A percentile compares a stretch with the other conserved stretches of the same genome.
These are phyloP conservation scores for Esteya vermicola DNA, from an alignment of 2,329 filamentous ascomycete genomes.

Conservation along the genomic window DNA sequence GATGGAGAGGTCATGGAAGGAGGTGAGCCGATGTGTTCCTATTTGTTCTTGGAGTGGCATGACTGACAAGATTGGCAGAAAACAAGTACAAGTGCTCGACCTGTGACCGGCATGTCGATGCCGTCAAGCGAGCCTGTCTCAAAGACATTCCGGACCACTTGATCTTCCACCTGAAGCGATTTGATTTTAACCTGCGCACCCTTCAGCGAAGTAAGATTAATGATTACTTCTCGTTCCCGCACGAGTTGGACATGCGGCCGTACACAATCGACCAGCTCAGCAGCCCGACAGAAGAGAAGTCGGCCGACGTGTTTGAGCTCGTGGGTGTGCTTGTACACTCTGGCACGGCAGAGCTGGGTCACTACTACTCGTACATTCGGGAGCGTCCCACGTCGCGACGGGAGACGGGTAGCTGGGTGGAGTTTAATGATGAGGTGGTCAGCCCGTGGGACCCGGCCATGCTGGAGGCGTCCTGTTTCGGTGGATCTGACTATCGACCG, in stretches of 20 bases:
- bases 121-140: slow-evolving; percentile 83
- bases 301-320: slow-evolving; percentile 74
- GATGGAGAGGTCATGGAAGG: slow-evolving; percentile 95
- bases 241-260: slow-evolving; percentile 68
- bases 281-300: slow-evolving; percentile 35
- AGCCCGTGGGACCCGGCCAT: slow-evolving; percentile 57
- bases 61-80: slow-evolving; percentile 35
- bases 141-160: slow-evolving; percentile 88
- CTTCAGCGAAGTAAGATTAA: slow-evolving; percentile 86
- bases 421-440: slow-evolving; percentile 89
- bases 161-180: slow-evolving; percentile 87
- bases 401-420: slow-evolving; percentile 55
- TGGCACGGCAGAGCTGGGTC: slow-evolving; percentile 83
- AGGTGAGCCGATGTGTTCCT: slow-evolving; percentile 26
- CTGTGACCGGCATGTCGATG: slow-evolving; percentile 80
- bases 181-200: slow-evolving; percentile 66
- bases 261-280: slow-evolving; percentile 82
- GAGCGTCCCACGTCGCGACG: slow-evolving; percentile 48
- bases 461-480: slow-evolving; percentile 68
- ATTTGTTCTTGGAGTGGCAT: too few relatives aligned
- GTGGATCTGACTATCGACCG: slow-evolving; percentile 45
- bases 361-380: slow-evolving; percentile 93
- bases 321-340: slow-evolving; percentile 92
- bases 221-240: slow-evolving; percentile 81
- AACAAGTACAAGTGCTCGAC: slow-evolving; percentile 97